These are phyloP conservation scores for Cercospora zeina DNA, from an alignment of 2,329 filamentous ascomycete species.

Conservation along the genomic window DNA sequence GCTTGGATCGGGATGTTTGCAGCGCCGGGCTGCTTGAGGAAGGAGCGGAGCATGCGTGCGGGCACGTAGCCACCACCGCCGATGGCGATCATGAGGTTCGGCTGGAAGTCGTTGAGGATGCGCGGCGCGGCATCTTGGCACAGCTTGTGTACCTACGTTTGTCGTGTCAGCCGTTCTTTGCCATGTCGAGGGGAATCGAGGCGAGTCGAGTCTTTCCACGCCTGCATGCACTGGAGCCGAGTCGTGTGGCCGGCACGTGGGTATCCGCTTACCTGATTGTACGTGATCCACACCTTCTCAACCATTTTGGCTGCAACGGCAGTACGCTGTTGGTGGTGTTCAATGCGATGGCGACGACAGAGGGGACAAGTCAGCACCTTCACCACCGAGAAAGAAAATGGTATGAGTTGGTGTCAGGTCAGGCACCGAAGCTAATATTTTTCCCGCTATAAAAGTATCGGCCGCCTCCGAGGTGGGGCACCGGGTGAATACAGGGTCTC, in stretches of 20 bases:
- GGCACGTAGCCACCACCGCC: slow-evolving; percentile 97
- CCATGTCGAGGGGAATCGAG: too few relatives aligned
- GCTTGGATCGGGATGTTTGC: slow-evolving; percentile 99
- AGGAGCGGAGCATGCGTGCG: slow-evolving; percentile 94
- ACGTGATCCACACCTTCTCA: slow-evolving; percentile 31
- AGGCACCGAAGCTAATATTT: slow-evolving; percentile 7
- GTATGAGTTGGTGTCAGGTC: neutral
- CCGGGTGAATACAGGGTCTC: neutral
- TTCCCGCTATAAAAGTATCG: neutral
- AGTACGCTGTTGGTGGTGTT: slow-evolving; percentile 2
- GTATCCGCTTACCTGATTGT: slow-evolving; percentile 29
- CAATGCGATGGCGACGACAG: neutral
- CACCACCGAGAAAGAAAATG: neutral
- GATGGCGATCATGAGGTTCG: slow-evolving; percentile 97
- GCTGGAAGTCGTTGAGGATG: slow-evolving; percentile 83
- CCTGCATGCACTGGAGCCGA: neutral
- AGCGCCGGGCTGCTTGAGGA: slow-evolving; percentile 82
- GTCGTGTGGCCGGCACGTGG: slow-evolving; percentile 5
- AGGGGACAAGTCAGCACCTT: neutral
- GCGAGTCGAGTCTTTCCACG: neutral
- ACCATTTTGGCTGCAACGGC: slow-evolving; percentile 23
- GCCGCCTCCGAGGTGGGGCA: slow-evolving; percentile 6
- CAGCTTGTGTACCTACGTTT: slow-evolving; percentile 80
- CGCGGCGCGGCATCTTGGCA: slow-evolving; percentile 80
- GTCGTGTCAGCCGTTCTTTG: neutral